Base-by-base conservation (phyloP, 176 grass and related monocot species). In the Triticum monococcum region DNA sequence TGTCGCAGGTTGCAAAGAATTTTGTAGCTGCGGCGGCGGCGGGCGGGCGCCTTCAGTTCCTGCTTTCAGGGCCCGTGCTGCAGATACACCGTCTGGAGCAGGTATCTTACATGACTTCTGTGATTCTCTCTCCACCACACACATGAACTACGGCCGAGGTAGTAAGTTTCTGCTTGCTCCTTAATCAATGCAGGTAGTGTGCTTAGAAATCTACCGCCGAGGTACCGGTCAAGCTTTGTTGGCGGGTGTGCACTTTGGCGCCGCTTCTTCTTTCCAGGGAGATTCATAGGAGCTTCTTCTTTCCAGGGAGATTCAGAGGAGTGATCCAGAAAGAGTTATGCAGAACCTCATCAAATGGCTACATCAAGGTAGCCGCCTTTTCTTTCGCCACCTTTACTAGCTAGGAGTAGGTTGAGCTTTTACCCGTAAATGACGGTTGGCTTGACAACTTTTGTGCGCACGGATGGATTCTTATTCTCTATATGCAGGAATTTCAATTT, bases 301-400 rank as follows among this genome's bases (percentile, higher is more conserved):
- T 33, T 85, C 92, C 23, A 92, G 90, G 75, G 88, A 90, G 61
- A 80, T 92, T 48, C 89, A 92, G 52, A 93, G 50, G 84, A 90
- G 88, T 65, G 88, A 92, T 48, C 94, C 92, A 72, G 90, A 94
- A 94, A 92, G 83, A 79, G 86, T 94, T 65, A 92, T 97, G 75
- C 83, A 92, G 14, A 85, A 94, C 64, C 92, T 97, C 73, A 90
- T 59, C 54, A 90, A 97, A 82, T 92, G 83, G 72, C 80, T 57
- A 57, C 17, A 72, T 3, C 22, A 23, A 75, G 72, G 24, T 75
- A 50, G 41, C 24, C 5, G 23, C 38, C 40, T 74, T 74, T 74
- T 48, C 40, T 17, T 43, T 43, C 11, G 5, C 4, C 69, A 24
- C 11, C 13, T 48, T 73, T 73, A 25, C 71, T 74, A 46, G 17